Percentiles rank a stretch among this genome's conserved stretches.
Evolutionary conservation across 1,284 basidiomycete genomes (phyloP).

Genomic region (Fomitopsis pinicola): DNA sequence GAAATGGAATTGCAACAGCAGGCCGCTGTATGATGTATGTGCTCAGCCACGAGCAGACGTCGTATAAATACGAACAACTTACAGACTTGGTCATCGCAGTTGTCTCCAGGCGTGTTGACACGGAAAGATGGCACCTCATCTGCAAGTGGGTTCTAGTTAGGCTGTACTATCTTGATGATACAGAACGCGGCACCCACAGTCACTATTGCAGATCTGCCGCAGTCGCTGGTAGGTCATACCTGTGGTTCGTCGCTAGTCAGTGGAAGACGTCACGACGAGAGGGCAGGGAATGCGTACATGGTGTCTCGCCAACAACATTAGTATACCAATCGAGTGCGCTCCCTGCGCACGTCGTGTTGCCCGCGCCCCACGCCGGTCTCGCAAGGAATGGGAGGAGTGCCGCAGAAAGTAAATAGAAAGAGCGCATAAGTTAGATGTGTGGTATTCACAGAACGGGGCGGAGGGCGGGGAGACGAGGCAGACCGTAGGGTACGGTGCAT

Average conservation of each 20-base stretch:
- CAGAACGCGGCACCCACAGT: neutral
- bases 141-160: neutral
- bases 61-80: neutral
- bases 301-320: neutral
- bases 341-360: conserved; percentile 1
- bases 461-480: neutral
- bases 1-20: conserved; percentile 18
- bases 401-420: neutral
- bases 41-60: neutral
- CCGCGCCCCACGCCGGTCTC: neutral
- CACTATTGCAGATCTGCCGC: conserved; percentile 5
- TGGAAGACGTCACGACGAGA: neutral
- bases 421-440: neutral
- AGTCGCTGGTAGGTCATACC: conserved; percentile 7
- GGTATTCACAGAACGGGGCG: neutral
- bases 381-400: neutral
- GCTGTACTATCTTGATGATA: neutral
- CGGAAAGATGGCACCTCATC: conserved; percentile 13
- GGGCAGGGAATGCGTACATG: neutral
- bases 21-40: conserved; percentile 1
- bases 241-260: neutral
- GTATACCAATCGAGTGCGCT: neutral
- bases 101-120: conserved; percentile 10
- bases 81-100: conserved; percentile 17
- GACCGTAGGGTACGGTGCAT: neutral